Conservation (phyloP, 1,284 basidiomycete species). For the Cryptococcus floricola region DNA sequence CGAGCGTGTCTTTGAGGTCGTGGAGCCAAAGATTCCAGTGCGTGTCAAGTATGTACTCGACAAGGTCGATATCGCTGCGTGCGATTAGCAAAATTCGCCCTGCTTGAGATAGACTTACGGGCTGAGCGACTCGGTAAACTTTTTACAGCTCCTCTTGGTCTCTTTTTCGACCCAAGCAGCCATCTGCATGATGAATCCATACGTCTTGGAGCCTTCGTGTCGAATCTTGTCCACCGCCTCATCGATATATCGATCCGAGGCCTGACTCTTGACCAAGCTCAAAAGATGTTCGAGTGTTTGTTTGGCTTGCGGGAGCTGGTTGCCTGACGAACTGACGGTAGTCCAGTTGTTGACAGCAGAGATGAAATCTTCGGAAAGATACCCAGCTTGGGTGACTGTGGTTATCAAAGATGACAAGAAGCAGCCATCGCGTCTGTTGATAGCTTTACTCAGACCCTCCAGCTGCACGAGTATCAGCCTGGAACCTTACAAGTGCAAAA, state of each 20-base stretch:
- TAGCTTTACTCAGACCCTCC: constrained; percentile 18
- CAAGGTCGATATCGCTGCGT: constrained; percentile 68
- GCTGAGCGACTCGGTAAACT: constrained; percentile 75
- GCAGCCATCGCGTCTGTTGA: constrained; percentile 26
- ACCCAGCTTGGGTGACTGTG: constrained; percentile 15
- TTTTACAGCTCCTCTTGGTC: constrained; percentile 69
- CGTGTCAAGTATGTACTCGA: constrained; percentile 70
- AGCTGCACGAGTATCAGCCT: constrained; percentile 18
- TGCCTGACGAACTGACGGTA: background rate
- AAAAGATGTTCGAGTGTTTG: background rate
- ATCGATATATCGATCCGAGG: constrained; percentile 65
- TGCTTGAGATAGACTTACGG: constrained; percentile 55
- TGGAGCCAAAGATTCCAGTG: constrained; percentile 69
- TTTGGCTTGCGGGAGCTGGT: background rate
- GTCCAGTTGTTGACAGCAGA: constrained; percentile 67
- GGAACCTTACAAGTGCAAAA: background rate
- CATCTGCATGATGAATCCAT: constrained; percentile 58
- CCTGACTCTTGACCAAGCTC: constrained; percentile 57
- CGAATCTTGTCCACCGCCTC: constrained; percentile 56
- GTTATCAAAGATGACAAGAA: constrained; percentile 5
- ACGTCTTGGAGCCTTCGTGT: constrained; percentile 26
- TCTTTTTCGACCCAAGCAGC: constrained; percentile 84
- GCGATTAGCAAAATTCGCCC: background rate
- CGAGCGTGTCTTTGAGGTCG: constrained; percentile 64
- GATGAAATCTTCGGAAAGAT: constrained; percentile 60